Conservation (phyloP, 495 filamentous ascomycete species). For the Aspergillus funiculosus region DNA sequence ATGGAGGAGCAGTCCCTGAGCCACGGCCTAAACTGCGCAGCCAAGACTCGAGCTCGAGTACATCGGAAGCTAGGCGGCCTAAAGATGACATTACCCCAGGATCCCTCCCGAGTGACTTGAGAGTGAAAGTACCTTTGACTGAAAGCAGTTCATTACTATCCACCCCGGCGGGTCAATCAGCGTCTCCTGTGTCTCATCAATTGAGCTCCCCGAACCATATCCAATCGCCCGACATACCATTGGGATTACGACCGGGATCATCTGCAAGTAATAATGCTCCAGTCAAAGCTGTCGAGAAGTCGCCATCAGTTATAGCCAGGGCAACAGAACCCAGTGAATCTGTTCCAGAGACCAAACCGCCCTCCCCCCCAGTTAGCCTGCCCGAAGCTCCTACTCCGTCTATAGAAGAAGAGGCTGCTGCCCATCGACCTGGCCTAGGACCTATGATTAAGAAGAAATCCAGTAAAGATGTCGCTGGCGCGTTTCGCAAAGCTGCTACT, state of each 20-base stretch:
- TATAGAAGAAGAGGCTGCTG: constrained; percentile 44
- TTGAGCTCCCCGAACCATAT: constrained; percentile 10
- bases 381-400: constrained; percentile 21
- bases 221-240: constrained; percentile 18
- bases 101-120: constrained; percentile 25
- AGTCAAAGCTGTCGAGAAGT: constrained; percentile 20
- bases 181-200: constrained; percentile 17
- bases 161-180: constrained; percentile 10
- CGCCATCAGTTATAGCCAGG: constrained; percentile 7
- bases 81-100: constrained; percentile 31
- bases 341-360: neutral
- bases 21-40: constrained; percentile 15
- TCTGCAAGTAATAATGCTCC: constrained; percentile 15
- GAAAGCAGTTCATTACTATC: constrained; percentile 20
- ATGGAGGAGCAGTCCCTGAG: constrained; percentile 22
- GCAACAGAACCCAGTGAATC: constrained; percentile 12
- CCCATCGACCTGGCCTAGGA: constrained; percentile 70
- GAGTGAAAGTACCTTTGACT: constrained; percentile 24
- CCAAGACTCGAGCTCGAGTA: constrained; percentile 18
- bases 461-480: constrained; percentile 62
- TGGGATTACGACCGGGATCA: constrained; percentile 21
- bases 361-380: constrained; percentile 13
- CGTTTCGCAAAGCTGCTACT: constrained; percentile 78
- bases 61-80: constrained; percentile 21
- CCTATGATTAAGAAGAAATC: constrained; percentile 86